Base-by-base conservation (phyloP, 495 filamentous ascomycete species). In the Aspergillus indologenus region DNA sequence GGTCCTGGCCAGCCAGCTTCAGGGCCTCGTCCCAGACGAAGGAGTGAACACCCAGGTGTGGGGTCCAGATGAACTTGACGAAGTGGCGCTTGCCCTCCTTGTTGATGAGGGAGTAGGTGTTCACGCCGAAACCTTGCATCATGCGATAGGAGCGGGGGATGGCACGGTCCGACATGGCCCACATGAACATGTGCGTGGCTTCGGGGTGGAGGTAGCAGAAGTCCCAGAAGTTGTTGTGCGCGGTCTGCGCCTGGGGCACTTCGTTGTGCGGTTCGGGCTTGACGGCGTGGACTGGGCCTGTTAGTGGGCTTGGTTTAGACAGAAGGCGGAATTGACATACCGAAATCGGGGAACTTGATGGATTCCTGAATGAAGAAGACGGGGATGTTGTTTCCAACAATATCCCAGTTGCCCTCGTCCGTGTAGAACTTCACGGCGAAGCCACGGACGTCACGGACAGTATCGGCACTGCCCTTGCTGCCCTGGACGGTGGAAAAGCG, bases 81-180 rank as follows among this genome's bases (percentile, higher is more conserved):
- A 90, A 90, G 47, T 78, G 71, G 22, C 83, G 77, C 62, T 86
- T 79, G 34, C 84, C 85, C 57, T 87, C 75, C 48, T 74, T 77
- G 56, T 90, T 90, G 50, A 79, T 75, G 4, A 91, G 73, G 1
- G 81, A 85, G 66, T 75, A 91, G 0, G 89, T 91, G 66, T 91
- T 89, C 54, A 91, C 88, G 22, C 89, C 88, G 58, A 90, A 91
- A 0, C 89, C 88, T 67, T 91, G 85, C 85, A 91, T 90, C 86
- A 90, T 90, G 19, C 83, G 83, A 63, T 78, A 87, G 3, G 85
- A 89, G 11, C 87, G 79, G 26, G 89, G 88, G 53, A 90, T 91
- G 19, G 72, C 81, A 3, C 87, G 81, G 66, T 95, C 90, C 24
- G 81, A 86, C 87, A 90, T 88, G 49, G 85, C 77, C 90, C 87